A percentile compares a stretch with the other conserved stretches of the same genome.
phyloP scores from a whole-genome alignment of 495 filamentous ascomycete genomes.

The Talaromyces borbonicus region DNA sequence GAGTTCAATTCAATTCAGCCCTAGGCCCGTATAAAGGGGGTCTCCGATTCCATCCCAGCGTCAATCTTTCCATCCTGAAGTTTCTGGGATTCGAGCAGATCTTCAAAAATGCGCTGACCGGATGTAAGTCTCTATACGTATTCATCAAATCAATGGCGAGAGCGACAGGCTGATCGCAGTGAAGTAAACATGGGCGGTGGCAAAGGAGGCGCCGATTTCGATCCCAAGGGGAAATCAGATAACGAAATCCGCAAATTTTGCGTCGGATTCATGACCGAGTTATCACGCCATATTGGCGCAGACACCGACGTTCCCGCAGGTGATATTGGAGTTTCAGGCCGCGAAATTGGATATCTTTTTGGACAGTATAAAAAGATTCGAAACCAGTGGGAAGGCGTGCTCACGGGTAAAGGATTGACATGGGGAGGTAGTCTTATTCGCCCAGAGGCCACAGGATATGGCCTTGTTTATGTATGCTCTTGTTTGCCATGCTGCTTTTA shows the following conservation, averaged over 20 bases:
- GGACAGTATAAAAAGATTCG: constrained; percentile 84
- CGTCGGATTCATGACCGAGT: constrained; percentile 88
- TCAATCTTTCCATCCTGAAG: constrained; percentile 96
- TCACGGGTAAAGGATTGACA: constrained; percentile 87
- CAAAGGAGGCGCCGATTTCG: constrained; percentile 98
- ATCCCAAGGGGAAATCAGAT: constrained; percentile 98
- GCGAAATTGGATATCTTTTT: constrained; percentile 92
- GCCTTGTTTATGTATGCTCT: constrained; percentile 69
- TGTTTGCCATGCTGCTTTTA: background rate
- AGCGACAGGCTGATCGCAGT: constrained; percentile 10
- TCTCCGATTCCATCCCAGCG: constrained; percentile 84
- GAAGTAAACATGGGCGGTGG: constrained; percentile 94
- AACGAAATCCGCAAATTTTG: constrained; percentile 98
- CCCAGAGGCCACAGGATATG: constrained; percentile 94
- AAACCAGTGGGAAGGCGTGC: constrained; percentile 87
- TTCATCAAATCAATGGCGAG: background rate
- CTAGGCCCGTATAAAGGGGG: constrained; percentile 98
- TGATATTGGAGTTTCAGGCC: constrained; percentile 84
- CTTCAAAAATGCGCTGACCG: constrained; percentile 99
- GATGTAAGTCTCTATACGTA: constrained; percentile 49
- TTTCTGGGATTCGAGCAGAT: constrained; percentile 99
- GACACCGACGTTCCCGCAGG: constrained; percentile 93
- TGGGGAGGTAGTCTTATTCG: constrained; percentile 95
- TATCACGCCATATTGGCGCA: constrained; percentile 90
- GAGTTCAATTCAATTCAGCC: constrained; percentile 98